Evolutionary conservation across 441 rosid genomes (phyloP).

Genomic region (Cnidoscolus chayamansa): DNA sequence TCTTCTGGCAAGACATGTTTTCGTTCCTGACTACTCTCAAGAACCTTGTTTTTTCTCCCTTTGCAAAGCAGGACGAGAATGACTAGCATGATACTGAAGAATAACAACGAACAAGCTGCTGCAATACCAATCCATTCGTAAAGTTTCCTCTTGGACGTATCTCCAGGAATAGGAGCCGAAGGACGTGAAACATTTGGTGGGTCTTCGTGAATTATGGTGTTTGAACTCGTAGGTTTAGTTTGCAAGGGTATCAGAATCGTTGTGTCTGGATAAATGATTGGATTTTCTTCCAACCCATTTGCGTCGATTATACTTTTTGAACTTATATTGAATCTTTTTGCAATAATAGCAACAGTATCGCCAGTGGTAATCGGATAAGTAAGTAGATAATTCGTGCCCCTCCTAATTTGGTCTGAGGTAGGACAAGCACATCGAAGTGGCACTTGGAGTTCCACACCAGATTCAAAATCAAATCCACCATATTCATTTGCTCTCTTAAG

Average conservation of each 20-base stretch:
- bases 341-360: constrained; percentile 28
- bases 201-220: constrained; percentile 25
- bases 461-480: constrained; percentile 13
- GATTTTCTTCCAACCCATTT: constrained; percentile 34
- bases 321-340: constrained; percentile 35
- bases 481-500: constrained; percentile 30
- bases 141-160: constrained; percentile 20
- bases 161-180: constrained; percentile 3
- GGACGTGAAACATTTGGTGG: constrained; percentile 21
- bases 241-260: constrained; percentile 43
- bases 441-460: constrained; percentile 26
- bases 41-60: constrained; percentile 20
- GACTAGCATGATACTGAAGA: constrained; percentile 20
- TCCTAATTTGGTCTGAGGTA: constrained; percentile 29
- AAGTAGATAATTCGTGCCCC: constrained; percentile 36
- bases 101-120: constrained; percentile 29
- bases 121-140: constrained; percentile 29
- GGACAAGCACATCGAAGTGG: constrained; percentile 60
- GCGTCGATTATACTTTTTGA: constrained; percentile 27
- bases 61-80: constrained; percentile 17
- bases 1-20: constrained; percentile 26
- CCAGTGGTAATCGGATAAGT: constrained; percentile 31
- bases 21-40: neutral
- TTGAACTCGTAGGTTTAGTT: constrained; percentile 31
- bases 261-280: constrained; percentile 30